phyloP scores from a whole-genome alignment of 208 protist species.

The Acanthamoeba triangularis region DNA sequence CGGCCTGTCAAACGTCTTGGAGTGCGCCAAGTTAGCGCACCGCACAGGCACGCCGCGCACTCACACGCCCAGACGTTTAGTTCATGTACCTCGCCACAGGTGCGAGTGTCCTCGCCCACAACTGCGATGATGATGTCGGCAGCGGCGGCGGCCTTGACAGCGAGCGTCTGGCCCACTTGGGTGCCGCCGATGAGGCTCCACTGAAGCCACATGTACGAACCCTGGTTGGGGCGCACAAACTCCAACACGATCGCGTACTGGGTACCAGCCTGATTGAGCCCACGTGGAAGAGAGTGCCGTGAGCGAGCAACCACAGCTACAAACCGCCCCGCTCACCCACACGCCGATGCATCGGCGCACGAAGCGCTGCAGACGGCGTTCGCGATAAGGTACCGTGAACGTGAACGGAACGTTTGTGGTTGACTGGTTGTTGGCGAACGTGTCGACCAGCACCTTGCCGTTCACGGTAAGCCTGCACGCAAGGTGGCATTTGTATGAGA shows the following conservation, averaged over 20 bases:
- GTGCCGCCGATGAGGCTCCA: conserved; percentile 12
- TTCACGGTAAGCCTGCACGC: background rate
- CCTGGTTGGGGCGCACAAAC: background rate
- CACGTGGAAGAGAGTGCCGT: background rate
- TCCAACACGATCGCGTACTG: background rate
- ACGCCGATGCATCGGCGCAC: background rate
- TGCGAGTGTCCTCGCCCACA: background rate
- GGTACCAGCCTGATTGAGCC: background rate
- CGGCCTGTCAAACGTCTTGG: background rate
- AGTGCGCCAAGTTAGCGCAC: background rate
- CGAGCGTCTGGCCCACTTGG: background rate
- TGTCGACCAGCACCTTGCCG: background rate
- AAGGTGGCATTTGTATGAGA: background rate
- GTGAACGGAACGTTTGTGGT: background rate
- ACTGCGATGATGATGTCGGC: background rate
- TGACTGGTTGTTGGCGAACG: background rate
- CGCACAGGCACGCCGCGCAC: background rate
- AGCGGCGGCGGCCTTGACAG: background rate
- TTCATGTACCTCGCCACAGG: background rate
- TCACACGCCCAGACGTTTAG: background rate
- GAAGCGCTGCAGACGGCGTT: background rate
- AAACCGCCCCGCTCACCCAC: background rate
- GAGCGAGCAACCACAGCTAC: background rate
- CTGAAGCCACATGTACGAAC: background rate
- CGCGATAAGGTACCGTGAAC: background rate